Evolutionary conservation across 2,329 filamentous ascomycete species (phyloP).

Genomic region (Davidsoniella eucalypti): DNA sequence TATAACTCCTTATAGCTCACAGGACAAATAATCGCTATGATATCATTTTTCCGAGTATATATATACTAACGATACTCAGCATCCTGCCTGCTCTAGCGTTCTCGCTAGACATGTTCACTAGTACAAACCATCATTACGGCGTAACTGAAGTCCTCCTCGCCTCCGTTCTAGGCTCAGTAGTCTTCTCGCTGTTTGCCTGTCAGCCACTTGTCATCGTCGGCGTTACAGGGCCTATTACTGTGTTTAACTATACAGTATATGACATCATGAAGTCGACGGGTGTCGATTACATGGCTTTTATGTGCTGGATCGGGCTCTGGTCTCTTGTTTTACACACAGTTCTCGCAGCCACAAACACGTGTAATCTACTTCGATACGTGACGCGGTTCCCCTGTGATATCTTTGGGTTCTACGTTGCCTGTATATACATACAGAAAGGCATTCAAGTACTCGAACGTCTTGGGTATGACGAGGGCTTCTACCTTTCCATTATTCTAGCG

Average conservation of each 20-base stretch:
- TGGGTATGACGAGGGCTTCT: constrained; percentile 50
- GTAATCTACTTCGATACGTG: constrained; percentile 76
- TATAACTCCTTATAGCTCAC: not conserved
- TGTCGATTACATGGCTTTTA: constrained; percentile 73
- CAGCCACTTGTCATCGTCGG: constrained; percentile 85
- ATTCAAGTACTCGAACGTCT: constrained; percentile 70
- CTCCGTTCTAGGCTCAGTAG: constrained; percentile 65
- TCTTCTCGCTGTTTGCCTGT: constrained; percentile 64
- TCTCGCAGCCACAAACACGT: constrained; percentile 68
- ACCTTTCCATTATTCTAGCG: constrained; percentile 61
- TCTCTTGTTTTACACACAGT: constrained; percentile 72
- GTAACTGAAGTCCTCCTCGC: constrained; percentile 84
- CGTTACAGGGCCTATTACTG: constrained; percentile 79
- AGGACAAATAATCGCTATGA: too few relatives aligned
- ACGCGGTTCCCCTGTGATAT: constrained; percentile 87
- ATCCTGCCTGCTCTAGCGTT: constrained; percentile 79
- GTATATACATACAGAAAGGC: constrained; percentile 82
- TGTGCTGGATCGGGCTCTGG: constrained; percentile 88
- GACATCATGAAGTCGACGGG: constrained; percentile 67
- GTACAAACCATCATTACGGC: constrained; percentile 68
- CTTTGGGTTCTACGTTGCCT: constrained; percentile 85
- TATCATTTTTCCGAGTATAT: not conserved
- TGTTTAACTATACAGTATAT: constrained; percentile 89
- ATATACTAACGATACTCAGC: constrained; percentile 26
- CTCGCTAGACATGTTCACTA: constrained; percentile 84